Base-by-base conservation (phyloP, 176 grass and related monocot genomes). In the Thinopyrum elongatum region DNA sequence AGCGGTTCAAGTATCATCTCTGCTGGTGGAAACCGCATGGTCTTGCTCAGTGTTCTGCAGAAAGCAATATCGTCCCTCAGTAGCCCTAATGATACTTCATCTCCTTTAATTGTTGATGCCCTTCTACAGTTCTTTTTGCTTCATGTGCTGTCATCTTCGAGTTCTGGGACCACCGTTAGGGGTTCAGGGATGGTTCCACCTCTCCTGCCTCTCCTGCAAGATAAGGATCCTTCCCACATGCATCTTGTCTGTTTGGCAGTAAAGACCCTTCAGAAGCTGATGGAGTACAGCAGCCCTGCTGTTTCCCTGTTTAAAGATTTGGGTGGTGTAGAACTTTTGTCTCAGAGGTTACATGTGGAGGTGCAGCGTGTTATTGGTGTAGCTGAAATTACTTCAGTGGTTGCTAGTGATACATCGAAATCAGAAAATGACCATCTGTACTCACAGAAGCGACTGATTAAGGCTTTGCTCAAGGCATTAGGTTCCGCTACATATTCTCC, bases 121-220 rank as follows among this genome's bases (percentile, higher is more conserved):
- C 93, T 99, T 79, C 90, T 99, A 42, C 93, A 95, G n/a, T 99
- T 99, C 80, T 99, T 99, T 84, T 89, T 99, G n/a, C 94, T 99
- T 65, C 97, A 99, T 91, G 97, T 99, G 46, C 81, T 99, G 53
- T 96, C 94, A 55, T 94, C 97, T 81, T 99, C 97, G 31, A 96
- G 97, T 86, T 94, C 97, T 84, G 97, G 97, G 57, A 95, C 88
- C 64, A 92, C 94, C 2, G 82, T 99, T 86, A 92, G 97, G 65
- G 94, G 93, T 51, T 93, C 94, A n/a, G 94, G 92, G 88, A 88
- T 99, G 88, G 94, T 99, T 65, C 88, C 94, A 42, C 92, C 94
- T 26, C 86, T 99, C 73, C 84, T 99, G 82, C 94, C 97, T 25
- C 90, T 99, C 77, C 49, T 99, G 78, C 94, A 91, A 88, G 97